Conservation (phyloP, 1,139 yeast genomes). For the Lodderomyces theae region DNA sequence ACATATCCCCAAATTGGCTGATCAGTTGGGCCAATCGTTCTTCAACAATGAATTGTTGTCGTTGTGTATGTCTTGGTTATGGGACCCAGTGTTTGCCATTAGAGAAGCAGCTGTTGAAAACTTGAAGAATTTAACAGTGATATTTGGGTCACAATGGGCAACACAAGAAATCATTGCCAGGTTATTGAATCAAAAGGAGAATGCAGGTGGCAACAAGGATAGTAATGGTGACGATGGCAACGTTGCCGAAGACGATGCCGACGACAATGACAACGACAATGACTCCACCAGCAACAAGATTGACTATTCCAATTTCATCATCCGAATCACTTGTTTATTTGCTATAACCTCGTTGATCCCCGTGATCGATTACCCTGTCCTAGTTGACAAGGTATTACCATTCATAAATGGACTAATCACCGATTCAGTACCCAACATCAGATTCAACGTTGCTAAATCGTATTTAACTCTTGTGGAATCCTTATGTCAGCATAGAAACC, state of each 20-base stretch:
- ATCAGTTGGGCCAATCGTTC: constrained; percentile 89
- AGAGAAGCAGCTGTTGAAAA: constrained; percentile 94
- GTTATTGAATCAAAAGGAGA: constrained; percentile 41
- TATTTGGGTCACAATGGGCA: constrained; percentile 95
- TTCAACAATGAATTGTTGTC: constrained; percentile 90
- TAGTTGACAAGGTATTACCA: constrained; percentile 69
- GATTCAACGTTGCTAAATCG: constrained; percentile 92
- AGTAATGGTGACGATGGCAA: constrained; percentile 28
- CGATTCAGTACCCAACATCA: constrained; percentile 90
- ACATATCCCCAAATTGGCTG: constrained; percentile 93
- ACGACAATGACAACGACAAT: no score
- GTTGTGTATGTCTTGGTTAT: constrained; percentile 92
- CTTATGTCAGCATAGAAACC: constrained; percentile 22
- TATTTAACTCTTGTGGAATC: constrained; percentile 60
- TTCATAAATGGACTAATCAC: constrained; percentile 67
- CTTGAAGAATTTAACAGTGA: constrained; percentile 72
- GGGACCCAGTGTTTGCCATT: constrained; percentile 97
- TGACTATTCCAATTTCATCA: constrained; percentile 69
- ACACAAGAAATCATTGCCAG: constrained; percentile 77
- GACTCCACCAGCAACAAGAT: no score
- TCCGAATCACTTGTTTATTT: constrained; percentile 86
- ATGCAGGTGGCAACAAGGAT: no score
- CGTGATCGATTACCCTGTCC: constrained; percentile 57
- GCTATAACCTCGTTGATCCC: constrained; percentile 80
- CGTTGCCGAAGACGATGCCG: constrained; percentile 28